Percentiles rank a stretch among this genome's conserved stretches.
Evolutionary conservation across 139 green algal species (phyloP).

Genomic region (Pleodorina starrii): DNA sequence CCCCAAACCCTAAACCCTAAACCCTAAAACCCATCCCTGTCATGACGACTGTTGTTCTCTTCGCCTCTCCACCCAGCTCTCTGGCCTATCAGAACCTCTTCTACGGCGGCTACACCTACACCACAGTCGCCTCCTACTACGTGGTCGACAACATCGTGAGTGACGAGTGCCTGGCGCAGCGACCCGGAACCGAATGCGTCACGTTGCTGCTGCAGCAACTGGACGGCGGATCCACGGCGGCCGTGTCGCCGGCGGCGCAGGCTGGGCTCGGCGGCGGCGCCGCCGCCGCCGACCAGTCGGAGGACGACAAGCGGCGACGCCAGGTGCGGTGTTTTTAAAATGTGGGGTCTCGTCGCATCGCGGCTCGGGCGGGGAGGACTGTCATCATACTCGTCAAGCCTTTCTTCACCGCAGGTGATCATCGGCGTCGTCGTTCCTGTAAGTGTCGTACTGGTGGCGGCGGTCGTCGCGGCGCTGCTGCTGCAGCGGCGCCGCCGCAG

Average conservation of each 20-base stretch:
- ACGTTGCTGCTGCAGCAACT: constrained; percentile 29
- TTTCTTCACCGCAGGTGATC: neutral
- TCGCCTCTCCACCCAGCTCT: no score
- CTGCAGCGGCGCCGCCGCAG: neutral
- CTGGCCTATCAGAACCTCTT: constrained; percentile 25
- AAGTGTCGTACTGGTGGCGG: neutral
- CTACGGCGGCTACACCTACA: constrained; percentile 39
- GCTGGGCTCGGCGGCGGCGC: no score
- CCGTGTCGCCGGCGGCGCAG: no score
- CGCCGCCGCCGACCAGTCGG: no score
- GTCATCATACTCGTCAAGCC: neutral
- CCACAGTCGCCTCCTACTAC: neutral
- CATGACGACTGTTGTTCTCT: no score
- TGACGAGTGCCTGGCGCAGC: neutral
- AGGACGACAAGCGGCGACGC: no score
- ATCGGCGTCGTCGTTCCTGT: constrained; percentile 2
- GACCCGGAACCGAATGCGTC: constrained; percentile 21
- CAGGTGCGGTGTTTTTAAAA: no score
- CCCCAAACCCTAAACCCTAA: no score
- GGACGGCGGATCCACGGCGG: neutral
- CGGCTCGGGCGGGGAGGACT: no score
- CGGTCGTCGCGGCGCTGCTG: neutral
- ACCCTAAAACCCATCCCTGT: no score
- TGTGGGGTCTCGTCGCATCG: no score
- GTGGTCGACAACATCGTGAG: neutral